Percentiles rank a stretch among this genome's conserved stretches.
phyloP scores from a whole-genome alignment of 345 rosid species.

The Balakata baccata region DNA sequence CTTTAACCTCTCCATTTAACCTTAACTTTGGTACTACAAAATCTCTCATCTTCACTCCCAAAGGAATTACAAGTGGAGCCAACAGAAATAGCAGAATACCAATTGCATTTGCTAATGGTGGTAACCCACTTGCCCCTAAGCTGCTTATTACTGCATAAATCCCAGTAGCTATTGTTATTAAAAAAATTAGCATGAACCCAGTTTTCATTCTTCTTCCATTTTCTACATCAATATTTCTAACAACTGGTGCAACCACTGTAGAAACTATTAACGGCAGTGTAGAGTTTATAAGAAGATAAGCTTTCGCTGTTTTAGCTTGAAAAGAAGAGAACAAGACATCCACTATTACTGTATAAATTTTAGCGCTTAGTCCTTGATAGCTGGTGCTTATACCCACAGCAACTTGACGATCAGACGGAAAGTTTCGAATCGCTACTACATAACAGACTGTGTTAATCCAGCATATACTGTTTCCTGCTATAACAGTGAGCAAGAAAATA shows the following conservation, averaged over 20 bases:
- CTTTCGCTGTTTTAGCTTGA: slow-evolving; percentile 37
- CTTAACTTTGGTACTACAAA: neutral
- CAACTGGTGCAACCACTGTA: slow-evolving; percentile 40
- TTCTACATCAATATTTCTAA: slow-evolving; percentile 20
- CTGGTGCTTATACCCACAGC: slow-evolving; percentile 71
- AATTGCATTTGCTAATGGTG: slow-evolving; percentile 33
- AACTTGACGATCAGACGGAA: slow-evolving; percentile 51
- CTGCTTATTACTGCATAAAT: slow-evolving; percentile 59
- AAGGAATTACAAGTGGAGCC: slow-evolving; percentile 52
- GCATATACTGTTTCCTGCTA: slow-evolving; percentile 94
- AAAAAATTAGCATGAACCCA: slow-evolving; percentile 45
- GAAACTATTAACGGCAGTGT: slow-evolving; percentile 45
- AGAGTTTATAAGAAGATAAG: slow-evolving; percentile 65
- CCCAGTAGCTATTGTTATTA: slow-evolving; percentile 62
- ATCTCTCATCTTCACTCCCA: slow-evolving; percentile 20
- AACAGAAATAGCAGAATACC: slow-evolving; percentile 48
- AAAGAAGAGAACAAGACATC: slow-evolving; percentile 32
- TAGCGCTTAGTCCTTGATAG: slow-evolving; percentile 75
- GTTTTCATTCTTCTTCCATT: slow-evolving; percentile 7
- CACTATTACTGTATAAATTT: slow-evolving; percentile 65
- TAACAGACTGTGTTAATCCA: slow-evolving; percentile 92
- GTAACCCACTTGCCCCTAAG: slow-evolving; percentile 28
- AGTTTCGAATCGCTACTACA: slow-evolving; percentile 46
- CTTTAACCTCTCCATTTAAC: slow-evolving; percentile 23
- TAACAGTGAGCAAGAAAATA: slow-evolving; percentile 55